Conservation (phyloP, 768 basidiomycete genomes). For the Psilocybe cubensis region DNA sequence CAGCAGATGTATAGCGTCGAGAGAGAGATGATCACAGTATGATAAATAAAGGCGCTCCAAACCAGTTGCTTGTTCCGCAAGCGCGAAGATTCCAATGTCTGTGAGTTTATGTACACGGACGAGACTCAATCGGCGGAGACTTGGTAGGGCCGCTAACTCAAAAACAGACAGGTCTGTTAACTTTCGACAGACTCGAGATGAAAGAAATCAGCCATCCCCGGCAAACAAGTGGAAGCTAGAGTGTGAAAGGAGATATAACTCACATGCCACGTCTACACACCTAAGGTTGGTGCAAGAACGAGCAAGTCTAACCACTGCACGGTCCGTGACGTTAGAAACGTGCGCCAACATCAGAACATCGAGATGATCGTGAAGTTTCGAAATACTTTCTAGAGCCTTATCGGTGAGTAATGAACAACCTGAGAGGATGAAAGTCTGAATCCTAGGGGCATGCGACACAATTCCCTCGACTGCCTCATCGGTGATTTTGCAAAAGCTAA, state of each 20-base stretch:
- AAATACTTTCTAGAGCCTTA: slow-evolving; percentile 65
- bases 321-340: slow-evolving; percentile 80
- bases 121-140: slow-evolving; percentile 76
- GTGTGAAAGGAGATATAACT: slow-evolving; percentile 34
- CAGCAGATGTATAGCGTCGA: slow-evolving; percentile 75
- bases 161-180: slow-evolving; percentile 86
- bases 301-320: slow-evolving; percentile 67
- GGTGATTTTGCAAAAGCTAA: slow-evolving; percentile 75
- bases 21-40: slow-evolving; percentile 81
- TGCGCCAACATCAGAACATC: slow-evolving; percentile 84
- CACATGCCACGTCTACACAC: slow-evolving; percentile 88
- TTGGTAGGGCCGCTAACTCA: slow-evolving; percentile 72
- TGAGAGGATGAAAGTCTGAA: slow-evolving; percentile 77
- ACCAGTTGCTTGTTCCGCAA: slow-evolving; percentile 70
- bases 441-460: slow-evolving; percentile 71
- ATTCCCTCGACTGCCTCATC: slow-evolving; percentile 81
- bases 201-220: slow-evolving; percentile 14
- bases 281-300: slow-evolving; percentile 73
- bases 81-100: slow-evolving; percentile 78
- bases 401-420: slow-evolving; percentile 82
- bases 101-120: slow-evolving; percentile 84
- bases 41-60: slow-evolving; percentile 86
- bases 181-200: slow-evolving; percentile 67
- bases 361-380: slow-evolving; percentile 72
- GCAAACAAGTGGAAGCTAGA: slow-evolving; percentile 8